Conservation (phyloP, 2,329 filamentous ascomycete species). For the Myriangium duriaei region DNA sequence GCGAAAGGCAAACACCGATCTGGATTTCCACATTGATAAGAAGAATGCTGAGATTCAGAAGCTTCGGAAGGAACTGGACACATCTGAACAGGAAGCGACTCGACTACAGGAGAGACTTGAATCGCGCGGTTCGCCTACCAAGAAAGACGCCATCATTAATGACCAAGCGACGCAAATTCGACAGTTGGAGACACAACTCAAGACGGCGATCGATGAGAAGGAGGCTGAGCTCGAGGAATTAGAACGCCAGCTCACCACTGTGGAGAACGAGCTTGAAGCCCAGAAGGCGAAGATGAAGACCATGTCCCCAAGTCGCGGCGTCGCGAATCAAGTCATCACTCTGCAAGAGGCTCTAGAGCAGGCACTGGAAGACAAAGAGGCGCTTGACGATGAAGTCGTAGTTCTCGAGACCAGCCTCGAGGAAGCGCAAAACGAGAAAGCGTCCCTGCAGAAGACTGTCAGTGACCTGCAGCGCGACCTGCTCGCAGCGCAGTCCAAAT, state of each 20-base stretch:
- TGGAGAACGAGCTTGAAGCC: slow-evolving; percentile 20
- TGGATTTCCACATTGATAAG: slow-evolving; percentile 31
- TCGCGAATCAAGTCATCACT: slow-evolving; percentile 10
- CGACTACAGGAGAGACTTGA: slow-evolving; percentile 22
- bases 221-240: slow-evolving; percentile 25
- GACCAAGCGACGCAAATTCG: slow-evolving; percentile 25
- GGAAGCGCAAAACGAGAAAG: slow-evolving; percentile 36
- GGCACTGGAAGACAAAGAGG: slow-evolving; percentile 26
- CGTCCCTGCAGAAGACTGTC: slow-evolving; percentile 47
- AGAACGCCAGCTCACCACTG: slow-evolving; percentile 22
- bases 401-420: slow-evolving; percentile 33
- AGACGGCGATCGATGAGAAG: slow-evolving; percentile 23
- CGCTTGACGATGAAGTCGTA: slow-evolving; percentile 45
- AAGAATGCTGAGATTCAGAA: slow-evolving; percentile 26
- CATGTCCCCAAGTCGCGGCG: slow-evolving; percentile 12
- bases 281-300: slow-evolving; percentile 17
- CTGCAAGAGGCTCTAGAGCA: slow-evolving; percentile 31
- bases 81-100: slow-evolving; percentile 20
- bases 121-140: slow-evolving; percentile 25
- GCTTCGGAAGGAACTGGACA: slow-evolving; percentile 27
- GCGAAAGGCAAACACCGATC: slow-evolving; percentile 25
- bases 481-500: slow-evolving; percentile 24
- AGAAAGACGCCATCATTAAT: slow-evolving; percentile 24
- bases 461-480: slow-evolving; percentile 27
- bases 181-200: slow-evolving; percentile 20